phyloP scores from a whole-genome alignment of 2,329 filamentous ascomycete species.

The Neofusicoccum laricinum region DNA sequence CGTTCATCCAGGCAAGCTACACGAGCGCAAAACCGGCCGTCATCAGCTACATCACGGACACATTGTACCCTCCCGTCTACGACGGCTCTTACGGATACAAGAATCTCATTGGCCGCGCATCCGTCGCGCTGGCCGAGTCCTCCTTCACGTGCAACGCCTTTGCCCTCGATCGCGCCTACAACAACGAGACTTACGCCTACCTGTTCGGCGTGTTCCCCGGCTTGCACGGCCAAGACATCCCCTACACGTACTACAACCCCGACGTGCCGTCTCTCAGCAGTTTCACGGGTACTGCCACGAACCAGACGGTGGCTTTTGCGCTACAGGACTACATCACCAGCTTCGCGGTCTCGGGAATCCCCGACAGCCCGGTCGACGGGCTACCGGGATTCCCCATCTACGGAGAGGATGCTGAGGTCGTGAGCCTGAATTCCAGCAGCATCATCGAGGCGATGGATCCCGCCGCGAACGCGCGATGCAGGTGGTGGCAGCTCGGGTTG shows the following conservation, averaged over 20 bases:
- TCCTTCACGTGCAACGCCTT: constrained; percentile 53
- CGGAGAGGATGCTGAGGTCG: constrained; percentile 42
- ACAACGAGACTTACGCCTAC: constrained; percentile 51
- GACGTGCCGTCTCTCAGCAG: neutral
- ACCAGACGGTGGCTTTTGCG: constrained; percentile 39
- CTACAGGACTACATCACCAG: constrained; percentile 47
- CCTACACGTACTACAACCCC: constrained; percentile 52
- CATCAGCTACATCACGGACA: constrained; percentile 42
- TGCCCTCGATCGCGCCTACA: constrained; percentile 47
- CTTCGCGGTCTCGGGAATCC: constrained; percentile 40
- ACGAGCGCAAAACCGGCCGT: constrained; percentile 29
- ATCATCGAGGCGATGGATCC: constrained; percentile 45
- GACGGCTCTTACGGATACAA: constrained; percentile 48
- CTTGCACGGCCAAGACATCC: constrained; percentile 52
- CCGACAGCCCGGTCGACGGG: constrained; percentile 32
- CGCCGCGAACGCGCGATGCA: constrained; percentile 48
- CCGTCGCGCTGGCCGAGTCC: constrained; percentile 43
- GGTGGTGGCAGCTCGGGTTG: constrained; percentile 53
- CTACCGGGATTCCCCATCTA: constrained; percentile 48
- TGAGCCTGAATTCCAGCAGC: constrained; percentile 43
- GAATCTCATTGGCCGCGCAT: constrained; percentile 42
- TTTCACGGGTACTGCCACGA: constrained; percentile 22
- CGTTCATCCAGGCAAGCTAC: constrained; percentile 26
- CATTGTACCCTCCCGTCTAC: constrained; percentile 51
- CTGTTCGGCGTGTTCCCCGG: constrained; percentile 53